Evolutionary conservation across 768 basidiomycete species (phyloP), one percentile per base, ranked within the genome.

Genomic region (Suillus fuscotomentosus): DNA sequence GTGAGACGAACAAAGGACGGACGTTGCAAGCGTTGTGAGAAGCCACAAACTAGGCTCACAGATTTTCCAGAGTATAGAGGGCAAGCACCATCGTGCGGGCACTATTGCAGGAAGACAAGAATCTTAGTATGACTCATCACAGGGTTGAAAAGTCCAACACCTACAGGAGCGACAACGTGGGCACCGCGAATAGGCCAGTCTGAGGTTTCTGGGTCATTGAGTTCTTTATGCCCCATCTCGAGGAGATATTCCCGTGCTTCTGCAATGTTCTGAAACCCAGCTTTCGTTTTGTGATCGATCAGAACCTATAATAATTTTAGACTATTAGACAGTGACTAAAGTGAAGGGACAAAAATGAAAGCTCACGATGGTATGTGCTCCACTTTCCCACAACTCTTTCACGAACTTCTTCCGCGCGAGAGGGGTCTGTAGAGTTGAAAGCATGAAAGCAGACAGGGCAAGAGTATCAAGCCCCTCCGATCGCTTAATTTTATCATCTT

Each of bases 361-460:
- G 63, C 78, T 67, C 69, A 95, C 92, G 56, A 97, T 87, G 27
- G 87, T 85, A 71, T 91, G 86, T 24, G 95, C 95, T 51, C 93
- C 94, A 70, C 93, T 94, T 54, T 91, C 84, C 95, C 95, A 98
- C 83, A 98, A 91, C 69, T 92, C 87, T 71, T 89, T 87, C 34
- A 96, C 82, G 53, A 94, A 71, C 2, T 81, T 77, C 76, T 87
- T 89, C 65, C 90, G 83, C 10, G 86, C 83, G 20, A 87, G 69
- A 47, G 85, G 73, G 2, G 83, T 86, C 5, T 87, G 78, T 20
- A 95, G 78, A 22, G 91, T 84, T n/a, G 91, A 88, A 2, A 99
- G 78, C 72, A 88, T 82, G 78, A 97, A 99, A 1, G 95, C 91
- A 20, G 92, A 94, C 38, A 99, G 71, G 2, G 92, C 94, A 34